phyloP scores from a whole-genome alignment of 768 basidiomycete species.

The Cystoderma amianthinum region DNA sequence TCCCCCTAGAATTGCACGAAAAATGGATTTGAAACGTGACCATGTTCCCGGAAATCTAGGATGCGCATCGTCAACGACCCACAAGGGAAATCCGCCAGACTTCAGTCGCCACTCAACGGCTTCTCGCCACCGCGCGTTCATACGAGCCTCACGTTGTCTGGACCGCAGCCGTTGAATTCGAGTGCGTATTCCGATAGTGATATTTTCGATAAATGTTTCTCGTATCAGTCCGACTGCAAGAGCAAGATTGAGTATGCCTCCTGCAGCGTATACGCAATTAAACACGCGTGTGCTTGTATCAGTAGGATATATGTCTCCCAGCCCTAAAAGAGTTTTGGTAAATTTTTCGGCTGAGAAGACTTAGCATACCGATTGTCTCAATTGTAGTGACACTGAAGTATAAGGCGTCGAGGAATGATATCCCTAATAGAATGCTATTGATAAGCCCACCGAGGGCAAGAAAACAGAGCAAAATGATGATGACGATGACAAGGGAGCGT shows the following conservation, averaged over 20 bases:
- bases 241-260: conserved; percentile 60
- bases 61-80: conserved; percentile 34
- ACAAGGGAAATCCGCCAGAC: conserved; percentile 39
- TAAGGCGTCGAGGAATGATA: conserved; percentile 67
- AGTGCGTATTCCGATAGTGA: conserved; percentile 57
- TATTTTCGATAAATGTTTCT: conserved; percentile 67
- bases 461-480: conserved; percentile 69
- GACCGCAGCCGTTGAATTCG: conserved; percentile 41
- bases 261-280: conserved; percentile 45
- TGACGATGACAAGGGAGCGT: conserved; percentile 69
- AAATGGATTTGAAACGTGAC: background rate
- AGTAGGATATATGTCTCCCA: conserved; percentile 66
- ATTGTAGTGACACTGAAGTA: conserved; percentile 74
- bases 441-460: conserved; percentile 66
- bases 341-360: no score
- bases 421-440: conserved; percentile 42
- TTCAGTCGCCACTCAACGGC: conserved; percentile 62
- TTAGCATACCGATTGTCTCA: conserved; percentile 54
- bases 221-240: conserved; percentile 59
- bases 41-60: background rate
- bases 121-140: conserved; percentile 47
- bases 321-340: no score
- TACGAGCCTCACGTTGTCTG: conserved; percentile 39
- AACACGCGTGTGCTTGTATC: conserved; percentile 50
- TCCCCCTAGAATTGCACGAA: no score